Evolutionary conservation across 768 basidiomycete species (phyloP).

Genomic region (Pholiota microspora): DNA sequence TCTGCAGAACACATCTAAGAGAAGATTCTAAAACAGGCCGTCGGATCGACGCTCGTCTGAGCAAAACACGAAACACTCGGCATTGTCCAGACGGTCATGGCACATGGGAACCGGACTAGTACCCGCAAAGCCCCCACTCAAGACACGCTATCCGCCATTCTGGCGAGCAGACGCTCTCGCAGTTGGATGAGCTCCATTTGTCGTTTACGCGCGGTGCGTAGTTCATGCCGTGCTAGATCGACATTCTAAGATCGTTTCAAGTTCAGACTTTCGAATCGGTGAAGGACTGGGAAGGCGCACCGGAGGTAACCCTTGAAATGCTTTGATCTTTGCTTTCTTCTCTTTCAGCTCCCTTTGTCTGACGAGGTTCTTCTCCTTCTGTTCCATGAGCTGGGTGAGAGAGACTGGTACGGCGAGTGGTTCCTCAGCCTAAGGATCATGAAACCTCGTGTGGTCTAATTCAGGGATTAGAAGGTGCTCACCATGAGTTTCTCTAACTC

Average conservation of each 20-base stretch:
- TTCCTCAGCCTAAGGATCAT: slow-evolving; percentile 25
- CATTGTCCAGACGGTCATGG: neutral
- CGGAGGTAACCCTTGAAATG: slow-evolving; percentile 50
- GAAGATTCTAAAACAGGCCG: no score
- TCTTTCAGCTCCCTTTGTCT: slow-evolving; percentile 37
- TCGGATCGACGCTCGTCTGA: neutral
- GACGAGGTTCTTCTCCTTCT: slow-evolving; percentile 35
- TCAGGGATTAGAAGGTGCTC: neutral
- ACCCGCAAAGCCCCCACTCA: no score
- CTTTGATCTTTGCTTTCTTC: slow-evolving; percentile 42
- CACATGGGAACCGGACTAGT: no score
- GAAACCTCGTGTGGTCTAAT: no score
- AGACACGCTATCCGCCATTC: slow-evolving; percentile 42
- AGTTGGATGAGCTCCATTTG: slow-evolving; percentile 46
- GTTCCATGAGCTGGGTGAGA: slow-evolving; percentile 35
- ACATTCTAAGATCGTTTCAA: slow-evolving; percentile 45
- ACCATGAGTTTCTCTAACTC: slow-evolving; percentile 36
- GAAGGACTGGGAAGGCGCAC: slow-evolving; percentile 21
- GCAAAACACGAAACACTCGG: neutral
- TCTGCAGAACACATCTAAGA: no score
- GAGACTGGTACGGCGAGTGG: slow-evolving; percentile 31
- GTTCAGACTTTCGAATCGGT: neutral
- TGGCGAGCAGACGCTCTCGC: slow-evolving; percentile 42
- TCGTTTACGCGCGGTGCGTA: slow-evolving; percentile 37
- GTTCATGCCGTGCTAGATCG: slow-evolving; percentile 41